A percentile compares a stretch with the other conserved stretches of the same genome.
phyloP scores from a whole-genome alignment of 2,329 filamentous ascomycete genomes.

The Curvularia verruculosa region DNA sequence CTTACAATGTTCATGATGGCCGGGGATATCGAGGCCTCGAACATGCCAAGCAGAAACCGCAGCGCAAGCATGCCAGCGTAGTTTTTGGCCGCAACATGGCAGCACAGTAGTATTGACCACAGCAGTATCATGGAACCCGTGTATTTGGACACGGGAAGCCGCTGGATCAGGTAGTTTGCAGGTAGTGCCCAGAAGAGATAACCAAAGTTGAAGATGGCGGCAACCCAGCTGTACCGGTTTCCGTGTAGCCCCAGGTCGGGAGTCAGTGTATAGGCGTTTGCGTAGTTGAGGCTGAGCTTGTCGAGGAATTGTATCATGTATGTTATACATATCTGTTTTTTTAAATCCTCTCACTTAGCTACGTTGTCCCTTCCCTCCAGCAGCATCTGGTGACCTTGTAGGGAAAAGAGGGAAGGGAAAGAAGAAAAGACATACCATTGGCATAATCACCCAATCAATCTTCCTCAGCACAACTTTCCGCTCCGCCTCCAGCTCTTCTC shows the following conservation, averaged over 20 bases:
- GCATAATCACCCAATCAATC: slow-evolving; percentile 56
- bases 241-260: slow-evolving; percentile 46
- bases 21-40: slow-evolving; percentile 44
- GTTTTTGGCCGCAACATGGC: slow-evolving; percentile 49
- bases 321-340: slow-evolving; percentile 46
- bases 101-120: slow-evolving; percentile 56
- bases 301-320: slow-evolving; percentile 58
- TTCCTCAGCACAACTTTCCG: slow-evolving; percentile 51
- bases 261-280: slow-evolving; percentile 47
- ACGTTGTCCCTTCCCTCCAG: neutral
- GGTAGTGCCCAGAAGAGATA: slow-evolving; percentile 53
- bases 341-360: neutral
- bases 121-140: slow-evolving; percentile 48
- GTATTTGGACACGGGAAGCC: slow-evolving; percentile 46
- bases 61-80: slow-evolving; percentile 45
- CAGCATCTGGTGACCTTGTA: neutral
- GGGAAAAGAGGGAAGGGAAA: too few species aligned
- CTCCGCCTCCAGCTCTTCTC: slow-evolving; percentile 54
- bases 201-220: slow-evolving; percentile 54
- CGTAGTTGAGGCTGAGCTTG: slow-evolving; percentile 52
- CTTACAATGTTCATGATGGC: slow-evolving; percentile 49
- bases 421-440: slow-evolving; percentile 45
- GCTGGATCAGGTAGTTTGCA: slow-evolving; percentile 49
- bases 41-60: slow-evolving; percentile 47
- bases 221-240: slow-evolving; percentile 51